Conservation (phyloP, 1,139 yeast species). For the Arxiozyma slooffiae region DNA sequence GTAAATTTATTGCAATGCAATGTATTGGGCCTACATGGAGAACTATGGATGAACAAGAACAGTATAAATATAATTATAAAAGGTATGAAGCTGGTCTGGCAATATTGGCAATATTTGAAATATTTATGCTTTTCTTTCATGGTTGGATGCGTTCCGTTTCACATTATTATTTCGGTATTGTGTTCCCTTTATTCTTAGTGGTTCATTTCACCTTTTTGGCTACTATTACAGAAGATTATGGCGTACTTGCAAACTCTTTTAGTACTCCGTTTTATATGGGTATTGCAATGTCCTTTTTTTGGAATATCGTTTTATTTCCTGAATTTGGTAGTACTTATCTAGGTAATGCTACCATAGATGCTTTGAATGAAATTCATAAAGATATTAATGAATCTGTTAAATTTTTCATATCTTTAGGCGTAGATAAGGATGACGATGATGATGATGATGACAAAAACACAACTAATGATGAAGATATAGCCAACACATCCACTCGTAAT, state of each 20-base stretch:
- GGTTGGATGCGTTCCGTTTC: slow-evolving; percentile 42
- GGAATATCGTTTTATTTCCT: slow-evolving; percentile 38
- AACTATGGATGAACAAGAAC: slow-evolving; percentile 24
- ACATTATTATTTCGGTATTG: slow-evolving; percentile 38
- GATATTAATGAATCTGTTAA: slow-evolving; percentile 34
- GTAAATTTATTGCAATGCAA: slow-evolving; percentile 35
- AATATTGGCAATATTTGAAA: slow-evolving; percentile 37
- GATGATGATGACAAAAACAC: slow-evolving; percentile 4
- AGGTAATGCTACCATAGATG: slow-evolving; percentile 36
- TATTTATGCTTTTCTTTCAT: slow-evolving; percentile 38
- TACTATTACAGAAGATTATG: slow-evolving; percentile 28
- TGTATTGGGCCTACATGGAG: slow-evolving; percentile 29
- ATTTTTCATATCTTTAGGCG: slow-evolving; percentile 32
- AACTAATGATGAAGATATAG: neutral
- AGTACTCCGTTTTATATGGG: slow-evolving; percentile 39
- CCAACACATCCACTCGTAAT: neutral
- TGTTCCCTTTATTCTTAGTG: slow-evolving; percentile 39
- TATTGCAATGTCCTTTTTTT: slow-evolving; percentile 35
- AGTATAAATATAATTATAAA: slow-evolving; percentile 23
- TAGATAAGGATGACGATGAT: slow-evolving; percentile 3
- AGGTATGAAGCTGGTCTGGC: slow-evolving; percentile 35
- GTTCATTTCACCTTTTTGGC: slow-evolving; percentile 40
- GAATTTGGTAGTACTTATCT: slow-evolving; percentile 43
- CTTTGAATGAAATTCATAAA: slow-evolving; percentile 35
- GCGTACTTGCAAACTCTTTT: slow-evolving; percentile 31